Evolutionary conservation across 2,329 filamentous ascomycete species (phyloP).

Genomic region (Monosporascus ibericus): DNA sequence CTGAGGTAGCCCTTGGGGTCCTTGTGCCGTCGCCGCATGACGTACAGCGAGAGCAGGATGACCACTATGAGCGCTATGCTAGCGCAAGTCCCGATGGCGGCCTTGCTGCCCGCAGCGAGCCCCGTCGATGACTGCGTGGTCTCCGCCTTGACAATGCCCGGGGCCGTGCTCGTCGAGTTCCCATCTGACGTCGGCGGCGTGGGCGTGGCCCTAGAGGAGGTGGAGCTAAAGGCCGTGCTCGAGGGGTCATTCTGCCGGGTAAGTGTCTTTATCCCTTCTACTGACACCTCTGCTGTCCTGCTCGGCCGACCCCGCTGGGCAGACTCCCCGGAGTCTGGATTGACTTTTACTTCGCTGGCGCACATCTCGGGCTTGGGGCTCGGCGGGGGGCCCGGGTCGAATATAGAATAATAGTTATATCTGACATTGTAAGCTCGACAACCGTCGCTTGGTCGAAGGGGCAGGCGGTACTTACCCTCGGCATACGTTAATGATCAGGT

Average conservation of each 20-base stretch:
- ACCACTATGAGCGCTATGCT: constrained; percentile 33
- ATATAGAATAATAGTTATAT: constrained; percentile 10
- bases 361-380: constrained; percentile 18
- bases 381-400: constrained; percentile 32
- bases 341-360: not conserved
- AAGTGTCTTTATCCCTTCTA: not conserved
- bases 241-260: not conserved
- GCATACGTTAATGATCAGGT: constrained; percentile 45
- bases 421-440: not conserved
- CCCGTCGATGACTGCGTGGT: constrained; percentile 5
- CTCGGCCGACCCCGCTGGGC: not conserved
- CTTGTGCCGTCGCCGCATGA: constrained; percentile 28
- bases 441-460: not conserved
- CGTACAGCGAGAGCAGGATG: constrained; percentile 29
- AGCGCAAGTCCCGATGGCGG: constrained; percentile 38
- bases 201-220: not conserved
- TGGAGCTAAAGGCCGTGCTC: not conserved
- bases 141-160: constrained; percentile 8
- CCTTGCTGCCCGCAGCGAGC: constrained; percentile 35
- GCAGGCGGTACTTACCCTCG: constrained; percentile 35
- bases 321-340: not conserved
- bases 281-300: not conserved
- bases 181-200: constrained; percentile 4
- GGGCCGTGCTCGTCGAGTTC: constrained; percentile 13
- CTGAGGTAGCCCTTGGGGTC: constrained; percentile 13